phyloP scores from a whole-genome alignment of 1,284 basidiomycete species.

The Rhodotorula glutinis region DNA sequence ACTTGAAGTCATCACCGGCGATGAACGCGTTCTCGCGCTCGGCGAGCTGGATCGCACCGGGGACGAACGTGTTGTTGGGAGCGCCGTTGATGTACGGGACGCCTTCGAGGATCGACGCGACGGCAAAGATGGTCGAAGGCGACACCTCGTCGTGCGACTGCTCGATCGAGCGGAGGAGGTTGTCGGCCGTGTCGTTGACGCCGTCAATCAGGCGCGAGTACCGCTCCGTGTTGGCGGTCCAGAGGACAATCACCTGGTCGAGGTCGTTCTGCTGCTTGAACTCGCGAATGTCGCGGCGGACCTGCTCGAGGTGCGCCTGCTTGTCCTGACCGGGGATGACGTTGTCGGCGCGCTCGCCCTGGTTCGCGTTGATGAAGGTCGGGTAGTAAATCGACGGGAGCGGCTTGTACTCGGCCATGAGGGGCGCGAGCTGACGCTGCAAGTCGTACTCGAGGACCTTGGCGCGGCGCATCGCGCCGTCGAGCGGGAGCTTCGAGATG shows the following conservation, averaged over 20 bases:
- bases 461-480: slow-evolving; percentile 89
- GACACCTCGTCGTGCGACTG: slow-evolving; percentile 85
- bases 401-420: slow-evolving; percentile 78
- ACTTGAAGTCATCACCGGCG: slow-evolving; percentile 95
- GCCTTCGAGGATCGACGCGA: slow-evolving; percentile 92
- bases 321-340: slow-evolving; percentile 82
- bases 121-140: slow-evolving; percentile 91
- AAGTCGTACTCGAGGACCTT: slow-evolving; percentile 95
- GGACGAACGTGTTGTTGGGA: slow-evolving; percentile 98
- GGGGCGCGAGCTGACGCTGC: slow-evolving; percentile 86
- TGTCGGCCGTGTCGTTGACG: slow-evolving; percentile 91
- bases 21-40: slow-evolving; percentile 89
- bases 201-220: slow-evolving; percentile 93
- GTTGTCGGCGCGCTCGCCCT: slow-evolving; percentile 93
- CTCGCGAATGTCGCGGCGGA: slow-evolving; percentile 86
- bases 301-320: slow-evolving; percentile 83
- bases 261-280: slow-evolving; percentile 84
- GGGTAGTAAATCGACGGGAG: slow-evolving; percentile 76
- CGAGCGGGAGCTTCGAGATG: slow-evolving; percentile 79
- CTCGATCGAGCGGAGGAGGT: slow-evolving; percentile 78
- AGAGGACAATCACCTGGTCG: slow-evolving; percentile 58
- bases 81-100: slow-evolving; percentile 65
- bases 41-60: slow-evolving; percentile 88
- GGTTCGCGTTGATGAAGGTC: slow-evolving; percentile 96
- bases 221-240: slow-evolving; percentile 88